A percentile compares a stretch with the other conserved stretches of the same genome.
Conservation (phyloP, 73 alveolate species). For the Durusdinium trenchii region DNA sequence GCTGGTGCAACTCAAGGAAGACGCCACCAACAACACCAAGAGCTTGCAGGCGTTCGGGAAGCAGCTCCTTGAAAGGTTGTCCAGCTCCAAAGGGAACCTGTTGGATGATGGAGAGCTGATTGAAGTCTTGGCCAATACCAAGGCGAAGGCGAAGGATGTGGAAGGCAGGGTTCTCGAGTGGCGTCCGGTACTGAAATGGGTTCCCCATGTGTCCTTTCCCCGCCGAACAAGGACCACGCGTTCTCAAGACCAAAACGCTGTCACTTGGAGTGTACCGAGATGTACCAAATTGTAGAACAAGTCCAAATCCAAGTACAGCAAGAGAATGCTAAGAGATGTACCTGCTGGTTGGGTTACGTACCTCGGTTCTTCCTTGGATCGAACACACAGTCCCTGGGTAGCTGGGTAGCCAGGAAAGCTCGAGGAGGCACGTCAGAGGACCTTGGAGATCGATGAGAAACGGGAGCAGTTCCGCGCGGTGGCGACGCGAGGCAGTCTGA, state of each 20-base stretch:
- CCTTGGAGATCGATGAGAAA: constrained; percentile 99
- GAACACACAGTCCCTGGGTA: no score
- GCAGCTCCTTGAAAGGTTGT: constrained; percentile 98
- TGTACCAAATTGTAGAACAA: no score
- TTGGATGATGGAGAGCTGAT: constrained; percentile 99
- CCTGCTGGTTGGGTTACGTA: no score
- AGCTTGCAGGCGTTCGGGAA: constrained; percentile 97
- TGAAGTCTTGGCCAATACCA: constrained; percentile 99
- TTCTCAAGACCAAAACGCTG: no score
- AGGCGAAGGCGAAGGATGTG: constrained; percentile 99
- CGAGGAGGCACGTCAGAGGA: constrained; percentile 98
- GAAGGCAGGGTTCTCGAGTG: no score
- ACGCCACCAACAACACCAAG: constrained; percentile 99
- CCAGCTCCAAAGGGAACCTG: constrained; percentile 99
- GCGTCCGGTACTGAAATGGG: no score
- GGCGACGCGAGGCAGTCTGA: constrained; percentile 99
- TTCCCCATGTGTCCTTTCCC: no score
- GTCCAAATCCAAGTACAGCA: no score
- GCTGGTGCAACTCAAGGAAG: constrained; percentile 98
- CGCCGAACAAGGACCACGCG: no score
- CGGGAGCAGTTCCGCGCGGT: constrained; percentile 99
- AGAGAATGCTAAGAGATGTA: no score
- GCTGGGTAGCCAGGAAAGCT: constrained; percentile 99
- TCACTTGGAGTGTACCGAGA: no score
- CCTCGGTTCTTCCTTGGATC: no score